Percentiles rank a stretch among this genome's conserved stretches.
Evolutionary conservation across 2,329 filamentous ascomycete species (phyloP).

Genomic region (Sporothrix phasma): DNA sequence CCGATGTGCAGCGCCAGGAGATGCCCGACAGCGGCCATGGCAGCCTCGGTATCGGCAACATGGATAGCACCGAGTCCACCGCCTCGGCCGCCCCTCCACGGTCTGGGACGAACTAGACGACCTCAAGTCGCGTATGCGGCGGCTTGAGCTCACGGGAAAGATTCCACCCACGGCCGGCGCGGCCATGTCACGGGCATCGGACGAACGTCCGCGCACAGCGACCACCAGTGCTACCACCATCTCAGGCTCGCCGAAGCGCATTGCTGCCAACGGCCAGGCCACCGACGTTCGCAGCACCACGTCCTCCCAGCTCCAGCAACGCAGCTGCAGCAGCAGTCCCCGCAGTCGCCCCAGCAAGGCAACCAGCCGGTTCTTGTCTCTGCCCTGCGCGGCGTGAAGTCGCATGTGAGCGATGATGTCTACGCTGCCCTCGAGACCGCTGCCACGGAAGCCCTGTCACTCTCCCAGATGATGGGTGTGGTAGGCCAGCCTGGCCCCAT

Average conservation of each 20-base stretch:
- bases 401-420: conserved; percentile 57
- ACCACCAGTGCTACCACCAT: conserved; percentile 85
- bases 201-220: conserved; percentile 80
- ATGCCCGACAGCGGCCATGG: conserved; percentile 29
- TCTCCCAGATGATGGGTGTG: conserved; percentile 69
- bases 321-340: conserved; percentile 21
- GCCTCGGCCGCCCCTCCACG: conserved; percentile 78
- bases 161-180: conserved; percentile 73
- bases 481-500: conserved; percentile 59
- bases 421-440: conserved; percentile 73
- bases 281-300: conserved; percentile 35
- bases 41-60: conserved; percentile 21
- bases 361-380: conserved; percentile 52
- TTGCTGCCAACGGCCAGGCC: conserved; percentile 38
- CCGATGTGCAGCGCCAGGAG: conserved; percentile 25
- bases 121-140: conserved; percentile 82
- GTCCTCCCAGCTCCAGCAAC: conserved; percentile 44
- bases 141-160: conserved; percentile 82
- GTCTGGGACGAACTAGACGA: conserved; percentile 98
- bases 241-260: conserved; percentile 77
- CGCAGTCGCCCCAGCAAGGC: conserved; percentile 25
- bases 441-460: conserved; percentile 66
- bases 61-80: conserved; percentile 73
- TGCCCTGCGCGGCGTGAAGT: conserved; percentile 69
- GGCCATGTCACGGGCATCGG: conserved; percentile 61